A percentile compares a stretch with the other conserved stretches of the same genome.
phyloP scores from a whole-genome alignment of 2,329 filamentous ascomycete genomes.

The Chaetoscypha palmicola region DNA sequence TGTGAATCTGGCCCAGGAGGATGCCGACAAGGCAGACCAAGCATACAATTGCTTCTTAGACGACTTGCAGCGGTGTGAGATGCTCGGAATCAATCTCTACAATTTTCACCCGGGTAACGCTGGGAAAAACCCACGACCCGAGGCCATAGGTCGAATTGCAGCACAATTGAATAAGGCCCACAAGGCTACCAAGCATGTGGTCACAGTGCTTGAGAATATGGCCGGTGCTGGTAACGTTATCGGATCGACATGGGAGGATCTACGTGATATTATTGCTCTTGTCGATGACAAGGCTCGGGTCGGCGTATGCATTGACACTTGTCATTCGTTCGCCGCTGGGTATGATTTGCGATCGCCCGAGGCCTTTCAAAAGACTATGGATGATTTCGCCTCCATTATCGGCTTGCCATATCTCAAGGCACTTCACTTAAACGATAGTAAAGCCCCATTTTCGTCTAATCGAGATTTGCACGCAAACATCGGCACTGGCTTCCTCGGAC shows the following conservation, averaged over 20 bases:
- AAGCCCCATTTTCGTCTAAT: slow-evolving; percentile 74
- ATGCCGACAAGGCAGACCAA: slow-evolving; percentile 72
- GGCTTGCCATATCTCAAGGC: slow-evolving; percentile 76
- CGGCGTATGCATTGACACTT: slow-evolving; percentile 94
- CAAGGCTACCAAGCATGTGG: slow-evolving; percentile 63
- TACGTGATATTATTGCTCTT: slow-evolving; percentile 73
- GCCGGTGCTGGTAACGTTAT: slow-evolving; percentile 83
- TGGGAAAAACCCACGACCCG: slow-evolving; percentile 56
- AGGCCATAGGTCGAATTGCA: slow-evolving; percentile 73
- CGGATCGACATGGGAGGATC: slow-evolving; percentile 77
- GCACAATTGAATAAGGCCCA: slow-evolving; percentile 77
- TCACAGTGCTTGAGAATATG: slow-evolving; percentile 93
- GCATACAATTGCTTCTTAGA: slow-evolving; percentile 83
- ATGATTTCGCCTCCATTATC: slow-evolving; percentile 69
- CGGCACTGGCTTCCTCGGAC: slow-evolving; percentile 84
- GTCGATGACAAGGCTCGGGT: slow-evolving; percentile 78
- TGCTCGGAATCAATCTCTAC: slow-evolving; percentile 82
- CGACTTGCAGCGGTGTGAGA: slow-evolving; percentile 78
- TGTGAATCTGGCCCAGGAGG: slow-evolving; percentile 86
- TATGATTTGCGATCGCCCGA: slow-evolving; percentile 77
- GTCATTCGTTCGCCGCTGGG: slow-evolving; percentile 89
- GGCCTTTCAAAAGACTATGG: slow-evolving; percentile 66
- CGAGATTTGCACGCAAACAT: slow-evolving; percentile 95
- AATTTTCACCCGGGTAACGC: slow-evolving; percentile 95
- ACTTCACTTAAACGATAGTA: slow-evolving; percentile 91